These are phyloP conservation scores for Quercus wislizeni DNA, from an alignment of 306 rosid genomes.

Conservation along the genomic window DNA sequence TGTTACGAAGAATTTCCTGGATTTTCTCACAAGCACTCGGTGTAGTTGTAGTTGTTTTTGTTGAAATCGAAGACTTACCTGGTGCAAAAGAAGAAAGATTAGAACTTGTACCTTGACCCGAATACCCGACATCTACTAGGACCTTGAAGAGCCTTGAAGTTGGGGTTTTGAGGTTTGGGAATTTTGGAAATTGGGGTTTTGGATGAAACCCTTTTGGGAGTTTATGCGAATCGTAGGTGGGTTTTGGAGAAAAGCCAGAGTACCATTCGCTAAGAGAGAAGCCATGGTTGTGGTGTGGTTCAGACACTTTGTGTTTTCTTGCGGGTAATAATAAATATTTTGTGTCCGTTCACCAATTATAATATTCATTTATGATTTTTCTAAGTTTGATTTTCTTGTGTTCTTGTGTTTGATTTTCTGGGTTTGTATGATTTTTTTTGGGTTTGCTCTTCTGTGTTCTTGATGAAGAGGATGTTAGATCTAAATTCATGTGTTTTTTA, in stretches of 20 bases:
- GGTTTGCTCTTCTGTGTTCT: too few relatives aligned
- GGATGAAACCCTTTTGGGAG: conserved; percentile 28
- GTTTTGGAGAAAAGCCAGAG: conserved; percentile 53
- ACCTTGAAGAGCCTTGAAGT: conserved; percentile 28
- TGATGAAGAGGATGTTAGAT: too few relatives aligned
- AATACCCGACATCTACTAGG: too few relatives aligned
- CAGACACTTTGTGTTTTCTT: neutral
- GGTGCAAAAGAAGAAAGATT: conserved; percentile 11
- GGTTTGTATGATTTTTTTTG: too few relatives aligned
- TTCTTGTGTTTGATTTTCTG: too few relatives aligned
- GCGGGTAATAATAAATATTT: too few relatives aligned
- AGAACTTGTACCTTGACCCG: neutral
- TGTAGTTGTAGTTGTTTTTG: neutral
- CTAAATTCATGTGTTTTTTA: too few relatives aligned
- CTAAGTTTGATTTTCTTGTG: too few relatives aligned
- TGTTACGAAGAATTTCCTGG: conserved; percentile 74
- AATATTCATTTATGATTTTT: too few relatives aligned
- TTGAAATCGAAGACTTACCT: conserved; percentile 31
- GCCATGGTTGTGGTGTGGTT: conserved; percentile 50
- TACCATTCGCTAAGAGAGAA: conserved; percentile 58
- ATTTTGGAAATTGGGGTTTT: conserved; percentile 29
- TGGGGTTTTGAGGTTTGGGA: conserved; percentile 15
- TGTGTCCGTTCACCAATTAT: too few relatives aligned
- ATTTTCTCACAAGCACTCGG: conserved; percentile 53
- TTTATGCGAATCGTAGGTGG: conserved; percentile 33